Base-by-base conservation (phyloP, 352 stramenopile species). In the Phytophthora litchii region DNA sequence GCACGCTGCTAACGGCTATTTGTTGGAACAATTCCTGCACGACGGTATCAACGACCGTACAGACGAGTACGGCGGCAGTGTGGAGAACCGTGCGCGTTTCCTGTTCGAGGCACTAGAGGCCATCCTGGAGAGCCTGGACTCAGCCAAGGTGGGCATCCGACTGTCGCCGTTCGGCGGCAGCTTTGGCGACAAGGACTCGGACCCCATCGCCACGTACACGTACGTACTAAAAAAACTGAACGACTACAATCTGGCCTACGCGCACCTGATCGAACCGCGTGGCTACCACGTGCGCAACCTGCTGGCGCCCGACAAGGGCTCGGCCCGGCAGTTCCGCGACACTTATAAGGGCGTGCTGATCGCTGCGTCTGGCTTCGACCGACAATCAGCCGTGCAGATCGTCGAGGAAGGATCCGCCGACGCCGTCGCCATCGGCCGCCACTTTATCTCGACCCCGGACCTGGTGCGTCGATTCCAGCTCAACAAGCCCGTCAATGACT, bases 21-120 rank as follows among this genome's bases (percentile, higher is more conserved):
- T 98, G 35, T 68, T 98, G 36, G 90, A 98, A 64, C 78, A 97
- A 63, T 97, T 97, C 63, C 61, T 98, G 10, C 78, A 94, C 54
- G 74, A 81, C 46, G 76, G 59, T 17, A 77, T 81, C 50, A 98
- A 98, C 75, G 69, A 83, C 21, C 85, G 88, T 44, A 91, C 78
- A 3, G 91, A 97, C 70, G 42, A 79, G 41, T 98, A 97, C 58
- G 91, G 88, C 25, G 91, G 89, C 37, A 89, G 68, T 34, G 61
- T 90, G 25, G 86, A 97, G 60, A 97, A 97, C 60, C 86, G 92
- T 38, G 70, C 76, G 36, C 73, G 80, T 7, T 85, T 97, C 41
- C 58, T 97, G 14, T 79, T 83, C 12, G 81, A 96, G 50, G 62
- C 85, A 31, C 35, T 97, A 60, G 73, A 94, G 48, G 67, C 60